phyloP scores from a whole-genome alignment of 2,329 filamentous ascomycete species.

The Penicillium sp. region DNA sequence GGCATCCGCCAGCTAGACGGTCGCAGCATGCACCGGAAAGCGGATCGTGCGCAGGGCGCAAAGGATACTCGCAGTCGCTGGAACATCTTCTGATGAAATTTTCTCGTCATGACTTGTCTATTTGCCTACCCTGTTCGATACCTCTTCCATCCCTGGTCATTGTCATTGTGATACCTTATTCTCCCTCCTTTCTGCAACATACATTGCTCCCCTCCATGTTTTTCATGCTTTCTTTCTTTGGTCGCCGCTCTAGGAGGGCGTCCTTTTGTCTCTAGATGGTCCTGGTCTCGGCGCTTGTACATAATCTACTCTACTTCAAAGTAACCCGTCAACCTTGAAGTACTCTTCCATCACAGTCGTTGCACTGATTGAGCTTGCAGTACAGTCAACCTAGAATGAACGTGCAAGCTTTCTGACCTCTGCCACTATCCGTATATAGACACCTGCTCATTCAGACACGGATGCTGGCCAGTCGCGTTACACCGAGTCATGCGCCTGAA shows the following conservation, averaged over 20 bases:
- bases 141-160: constrained; percentile 6
- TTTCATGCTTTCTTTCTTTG: not conserved
- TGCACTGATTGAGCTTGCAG: not conserved
- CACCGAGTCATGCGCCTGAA: too few species aligned
- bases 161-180: constrained; percentile 18
- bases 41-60: constrained; percentile 38
- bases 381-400: not conserved
- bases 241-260: constrained; percentile 4
- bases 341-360: not conserved
- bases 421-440: not conserved
- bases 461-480: too few species aligned
- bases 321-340: not conserved
- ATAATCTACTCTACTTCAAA: constrained; percentile 11
- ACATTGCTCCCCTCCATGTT: constrained; percentile 3
- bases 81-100: constrained; percentile 44
- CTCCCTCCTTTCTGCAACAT: constrained; percentile 4
- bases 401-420: not conserved
- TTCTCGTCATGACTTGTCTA: not conserved
- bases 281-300: constrained; percentile 15
- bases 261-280: constrained; percentile 7
- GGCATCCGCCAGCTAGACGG: constrained; percentile 81
- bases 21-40: constrained; percentile 60
- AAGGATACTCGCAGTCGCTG: constrained; percentile 45
- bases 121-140: constrained; percentile 3
- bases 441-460: too few species aligned